Evolutionary conservation across 2,329 filamentous ascomycete genomes (phyloP), one percentile per base, ranked within the genome.

Genomic region (Neoarthrinium moseri): DNA sequence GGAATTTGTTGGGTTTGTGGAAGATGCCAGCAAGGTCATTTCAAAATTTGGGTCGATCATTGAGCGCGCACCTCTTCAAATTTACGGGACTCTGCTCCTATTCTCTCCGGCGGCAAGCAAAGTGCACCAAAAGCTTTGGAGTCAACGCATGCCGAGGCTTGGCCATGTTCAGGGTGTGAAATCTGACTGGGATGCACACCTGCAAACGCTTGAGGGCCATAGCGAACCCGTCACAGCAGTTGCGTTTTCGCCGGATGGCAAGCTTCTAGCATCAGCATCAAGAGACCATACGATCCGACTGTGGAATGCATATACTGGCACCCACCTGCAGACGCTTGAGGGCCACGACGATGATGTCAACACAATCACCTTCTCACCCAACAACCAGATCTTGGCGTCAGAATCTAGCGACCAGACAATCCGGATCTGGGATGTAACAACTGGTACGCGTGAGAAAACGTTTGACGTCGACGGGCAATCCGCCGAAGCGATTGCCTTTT

Each of bases 81-180:
- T 56, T 17, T 71, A 71, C 48, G 56, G 47, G 8, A 64, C 53
- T n/a, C 63, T 48, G 6, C 62, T 58, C 13, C 51, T 58, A 34
- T 70, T 70, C 45, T 58, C 56, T 42, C 66, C 62, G 21, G 26
- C 37, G 2, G 24, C 39, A 4, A 63, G 56, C 41, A 15, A 51
- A 7, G 47, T 59, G 10, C 45, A 54, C 38, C 38, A 20, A 3
- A 32, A 45, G n/a, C 56, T 56, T 29, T 12, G 48, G 23, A 4
- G 21, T 3, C 46, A 60, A 39, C 46, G 45, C 23, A 52, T 54
- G 6, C 15, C 23, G 2, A 56, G 52, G 43, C 48, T 62, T 4
- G 44, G 20, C 3, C 40, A 32, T 15, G 42, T 36, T 36, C 51
- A 49, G 2, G 15, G 21, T 12, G 33, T 45, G n/a, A 42, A 46